These are phyloP conservation scores for Pontederia paniculata DNA, from an alignment of 176 grass and related monocot genomes.

Conservation along the genomic window DNA sequence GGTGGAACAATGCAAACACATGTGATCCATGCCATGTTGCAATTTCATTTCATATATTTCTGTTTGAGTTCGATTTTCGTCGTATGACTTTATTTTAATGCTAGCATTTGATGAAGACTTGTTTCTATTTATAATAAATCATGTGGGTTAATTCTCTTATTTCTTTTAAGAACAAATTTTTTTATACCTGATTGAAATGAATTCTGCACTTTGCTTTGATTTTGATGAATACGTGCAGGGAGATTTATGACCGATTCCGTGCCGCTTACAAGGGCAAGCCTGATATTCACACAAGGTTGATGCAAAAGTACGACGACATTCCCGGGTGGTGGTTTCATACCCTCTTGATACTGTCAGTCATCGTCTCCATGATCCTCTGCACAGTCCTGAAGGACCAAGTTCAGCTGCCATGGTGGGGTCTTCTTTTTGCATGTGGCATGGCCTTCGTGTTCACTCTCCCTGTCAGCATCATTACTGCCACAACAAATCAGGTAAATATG, in stretches of 20 bases:
- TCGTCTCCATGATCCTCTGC: conserved; percentile 46
- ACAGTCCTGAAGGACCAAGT: conserved; percentile 59
- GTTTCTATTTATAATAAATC: too few relatives aligned
- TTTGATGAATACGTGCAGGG: conserved; percentile 22
- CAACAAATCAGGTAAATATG: conserved; percentile 57
- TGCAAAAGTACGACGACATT: conserved; percentile 73
- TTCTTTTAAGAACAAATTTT: too few relatives aligned
- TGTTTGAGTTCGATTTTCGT: too few relatives aligned
- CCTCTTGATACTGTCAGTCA: conserved; percentile 27
- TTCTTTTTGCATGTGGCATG: conserved; percentile 56
- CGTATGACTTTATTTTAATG: too few relatives aligned
- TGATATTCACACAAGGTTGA: conserved; percentile 81
- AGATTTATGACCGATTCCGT: conserved; percentile 54
- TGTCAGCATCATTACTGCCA: conserved; percentile 72
- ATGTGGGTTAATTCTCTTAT: too few relatives aligned
- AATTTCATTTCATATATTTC: too few relatives aligned
- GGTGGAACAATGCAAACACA: too few relatives aligned
- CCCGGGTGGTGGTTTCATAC: conserved; percentile 75
- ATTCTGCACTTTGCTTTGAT: not conserved
- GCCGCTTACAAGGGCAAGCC: conserved; percentile 43
- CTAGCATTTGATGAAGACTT: too few relatives aligned
- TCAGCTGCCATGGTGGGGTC: conserved; percentile 85
- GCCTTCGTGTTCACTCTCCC: conserved; percentile 82
- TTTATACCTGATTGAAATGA: not conserved
- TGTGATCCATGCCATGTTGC: too few relatives aligned